phyloP scores from a whole-genome alignment of 345 rosid species.

The Arabis hirsuta region DNA sequence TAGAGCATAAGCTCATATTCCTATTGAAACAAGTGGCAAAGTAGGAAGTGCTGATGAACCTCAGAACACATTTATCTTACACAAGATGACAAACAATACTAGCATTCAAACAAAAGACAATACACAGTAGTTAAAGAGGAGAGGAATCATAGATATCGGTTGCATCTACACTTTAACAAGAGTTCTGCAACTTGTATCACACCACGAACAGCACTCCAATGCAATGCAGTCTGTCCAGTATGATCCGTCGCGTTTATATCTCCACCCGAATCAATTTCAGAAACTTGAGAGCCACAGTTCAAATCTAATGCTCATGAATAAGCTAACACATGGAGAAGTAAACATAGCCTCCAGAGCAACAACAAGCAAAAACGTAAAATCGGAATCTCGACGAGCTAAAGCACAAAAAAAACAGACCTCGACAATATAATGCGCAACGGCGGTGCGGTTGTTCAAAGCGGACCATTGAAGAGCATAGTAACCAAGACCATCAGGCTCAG shows the following conservation, averaged over 20 bases:
- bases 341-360: not conserved
- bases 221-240: slow-evolving; percentile 93
- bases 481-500: slow-evolving; percentile 83
- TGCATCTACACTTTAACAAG: slow-evolving; percentile 63
- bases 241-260: slow-evolving; percentile 85
- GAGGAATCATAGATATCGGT: slow-evolving; percentile 75
- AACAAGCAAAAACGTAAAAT: not conserved
- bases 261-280: slow-evolving; percentile 53
- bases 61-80: slow-evolving; percentile 7
- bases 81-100: slow-evolving; percentile 13
- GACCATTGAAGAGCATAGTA: slow-evolving; percentile 98
- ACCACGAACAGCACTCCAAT: slow-evolving; percentile 99
- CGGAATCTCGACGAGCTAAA: not conserved
- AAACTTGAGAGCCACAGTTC: not conserved
- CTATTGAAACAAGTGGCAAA: slow-evolving; percentile 1
- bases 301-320: not conserved
- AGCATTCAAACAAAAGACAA: slow-evolving; percentile 15
- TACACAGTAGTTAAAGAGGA: not conserved
- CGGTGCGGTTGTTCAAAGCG: slow-evolving; percentile 88
- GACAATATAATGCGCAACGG: slow-evolving; percentile 88
- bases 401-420: slow-evolving; percentile 49
- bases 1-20: slow-evolving; percentile 10
- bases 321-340: not conserved
- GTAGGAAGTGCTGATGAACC: not conserved
- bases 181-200: slow-evolving; percentile 89